phyloP scores from a whole-genome alignment of 2,329 filamentous ascomycete species.

The Diaporthe sp. region DNA sequence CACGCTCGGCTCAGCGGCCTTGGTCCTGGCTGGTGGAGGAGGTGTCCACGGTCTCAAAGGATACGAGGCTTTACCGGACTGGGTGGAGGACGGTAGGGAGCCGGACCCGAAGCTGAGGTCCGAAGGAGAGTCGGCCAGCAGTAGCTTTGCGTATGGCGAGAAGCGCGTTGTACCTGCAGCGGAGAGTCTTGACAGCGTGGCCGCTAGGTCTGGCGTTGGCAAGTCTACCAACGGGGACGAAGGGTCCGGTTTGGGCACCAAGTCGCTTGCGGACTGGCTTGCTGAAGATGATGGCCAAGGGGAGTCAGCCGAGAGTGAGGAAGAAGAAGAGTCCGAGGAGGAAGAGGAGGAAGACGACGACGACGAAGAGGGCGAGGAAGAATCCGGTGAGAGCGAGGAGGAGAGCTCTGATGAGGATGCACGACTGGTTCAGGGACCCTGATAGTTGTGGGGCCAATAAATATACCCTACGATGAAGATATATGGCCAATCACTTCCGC shows the following conservation, averaged over 20 bases:
- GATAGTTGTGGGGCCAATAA: not conserved
- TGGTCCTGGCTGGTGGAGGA: conserved; percentile 84
- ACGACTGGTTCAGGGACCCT: conserved; percentile 9
- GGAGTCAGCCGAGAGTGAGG: conserved; percentile 66
- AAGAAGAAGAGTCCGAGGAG: conserved; percentile 63
- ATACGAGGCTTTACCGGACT: conserved; percentile 84
- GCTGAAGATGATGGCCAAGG: conserved; percentile 77
- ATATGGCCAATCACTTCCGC: not conserved
- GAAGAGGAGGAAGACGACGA: conserved; percentile 65
- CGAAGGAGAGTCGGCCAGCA: conserved; percentile 63
- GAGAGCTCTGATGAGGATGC: conserved; percentile 27
- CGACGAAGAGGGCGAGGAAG: conserved; percentile 62
- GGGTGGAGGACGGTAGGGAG: conserved; percentile 85
- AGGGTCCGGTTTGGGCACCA: conserved; percentile 69
- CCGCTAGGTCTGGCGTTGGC: conserved; percentile 43
- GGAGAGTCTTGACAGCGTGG: conserved; percentile 73
- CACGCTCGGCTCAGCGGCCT: conserved; percentile 84
- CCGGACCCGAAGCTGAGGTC: conserved; percentile 79
- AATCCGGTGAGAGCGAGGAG: conserved; percentile 56
- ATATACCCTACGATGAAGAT: not conserved
- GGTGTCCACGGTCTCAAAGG: conserved; percentile 81
- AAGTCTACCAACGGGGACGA: conserved; percentile 63
- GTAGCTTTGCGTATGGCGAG: conserved; percentile 55
- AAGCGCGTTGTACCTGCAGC: conserved; percentile 68
- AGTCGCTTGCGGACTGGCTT: conserved; percentile 94